Evolutionary conservation across 1,139 yeast genomes (phyloP).

Genomic region (Yamadazyma conglobata): DNA sequence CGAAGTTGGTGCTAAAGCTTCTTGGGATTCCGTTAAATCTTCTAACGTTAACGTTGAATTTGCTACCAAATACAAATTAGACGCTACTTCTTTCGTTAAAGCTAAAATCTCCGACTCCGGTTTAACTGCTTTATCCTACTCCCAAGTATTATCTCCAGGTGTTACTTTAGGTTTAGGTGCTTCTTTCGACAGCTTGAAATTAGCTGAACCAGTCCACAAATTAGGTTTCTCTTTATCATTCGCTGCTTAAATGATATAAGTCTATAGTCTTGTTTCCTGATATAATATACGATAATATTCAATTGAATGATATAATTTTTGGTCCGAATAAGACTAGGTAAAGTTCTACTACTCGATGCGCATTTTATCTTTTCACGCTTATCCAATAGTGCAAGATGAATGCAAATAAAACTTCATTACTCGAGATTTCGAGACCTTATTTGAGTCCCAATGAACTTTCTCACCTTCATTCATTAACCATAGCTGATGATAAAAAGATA

Average conservation of each 20-base stretch:
- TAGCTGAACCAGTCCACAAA: slow-evolving; percentile 97
- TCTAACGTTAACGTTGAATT: slow-evolving; percentile 78
- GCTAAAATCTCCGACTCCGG: slow-evolving; percentile 98
- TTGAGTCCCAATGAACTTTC: slow-evolving; percentile 55
- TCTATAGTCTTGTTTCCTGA: neutral
- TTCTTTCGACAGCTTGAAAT: slow-evolving; percentile 92
- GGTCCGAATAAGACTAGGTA: no score
- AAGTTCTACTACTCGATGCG: no score
- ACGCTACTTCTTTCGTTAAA: slow-evolving; percentile 83
- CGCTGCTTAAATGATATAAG: slow-evolving; percentile 59
- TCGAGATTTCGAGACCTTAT: slow-evolving; percentile 63
- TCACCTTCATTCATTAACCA: slow-evolving; percentile 49
- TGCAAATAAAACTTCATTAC: slow-evolving; percentile 19
- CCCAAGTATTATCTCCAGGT: slow-evolving; percentile 95
- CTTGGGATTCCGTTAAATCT: slow-evolving; percentile 82
- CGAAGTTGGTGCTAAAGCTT: slow-evolving; percentile 98
- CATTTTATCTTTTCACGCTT: neutral
- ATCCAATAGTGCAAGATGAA: slow-evolving; percentile 4
- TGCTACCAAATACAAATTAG: slow-evolving; percentile 92
- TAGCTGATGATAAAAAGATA: slow-evolving; percentile 46
- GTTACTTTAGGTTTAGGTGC: slow-evolving; percentile 97
- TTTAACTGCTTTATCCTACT: slow-evolving; percentile 89
- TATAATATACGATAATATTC: no score
- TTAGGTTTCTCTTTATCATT: slow-evolving; percentile 92
- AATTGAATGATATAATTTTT: no score